Evolutionary conservation across 2,329 filamentous ascomycete genomes (phyloP).

Genomic region (Claviceps paspali): DNA sequence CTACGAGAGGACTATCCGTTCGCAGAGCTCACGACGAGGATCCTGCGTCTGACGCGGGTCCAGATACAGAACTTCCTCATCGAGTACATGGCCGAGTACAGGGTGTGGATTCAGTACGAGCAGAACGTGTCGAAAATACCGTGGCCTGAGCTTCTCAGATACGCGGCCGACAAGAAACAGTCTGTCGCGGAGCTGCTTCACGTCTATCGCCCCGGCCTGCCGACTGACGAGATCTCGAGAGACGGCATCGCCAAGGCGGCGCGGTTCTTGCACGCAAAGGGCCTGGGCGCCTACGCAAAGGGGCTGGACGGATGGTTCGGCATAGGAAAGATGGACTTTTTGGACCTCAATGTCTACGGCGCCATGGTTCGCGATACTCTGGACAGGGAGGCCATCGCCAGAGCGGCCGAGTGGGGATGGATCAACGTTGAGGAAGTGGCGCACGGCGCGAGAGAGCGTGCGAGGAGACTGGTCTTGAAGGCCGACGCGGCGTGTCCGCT

Average conservation of each 20-base stretch:
- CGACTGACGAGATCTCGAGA: slow-evolving; percentile 10
- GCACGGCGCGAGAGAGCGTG: not conserved
- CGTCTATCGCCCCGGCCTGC: slow-evolving; percentile 10
- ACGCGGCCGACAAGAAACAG: slow-evolving; percentile 5
- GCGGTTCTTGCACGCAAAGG: slow-evolving; percentile 8
- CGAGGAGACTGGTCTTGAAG: not conserved
- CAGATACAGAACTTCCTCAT: slow-evolving; percentile 12
- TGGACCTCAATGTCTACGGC: slow-evolving; percentile 11
- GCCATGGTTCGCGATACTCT: slow-evolving; percentile 10
- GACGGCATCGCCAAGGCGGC: slow-evolving; percentile 8
- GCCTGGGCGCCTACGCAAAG: not conserved
- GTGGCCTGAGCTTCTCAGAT: slow-evolving; percentile 3
- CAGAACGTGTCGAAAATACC: slow-evolving; percentile 6
- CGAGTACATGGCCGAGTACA: slow-evolving; percentile 10
- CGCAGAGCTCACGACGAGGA: slow-evolving; percentile 6
- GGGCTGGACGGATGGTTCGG: slow-evolving; percentile 9
- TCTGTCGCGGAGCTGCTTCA: slow-evolving; percentile 7
- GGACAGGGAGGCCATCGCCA: slow-evolving; percentile 7
- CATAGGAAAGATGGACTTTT: slow-evolving; percentile 9
- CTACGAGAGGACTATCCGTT: slow-evolving; percentile 10
- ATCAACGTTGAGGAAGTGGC: slow-evolving; percentile 5
- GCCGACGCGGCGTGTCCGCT: not conserved
- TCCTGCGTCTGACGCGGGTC: slow-evolving; percentile 9
- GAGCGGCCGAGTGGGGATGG: slow-evolving; percentile 6
- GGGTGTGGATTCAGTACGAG: slow-evolving; percentile 10